Percentiles rank a stretch among this genome's conserved stretches.
These are phyloP conservation scores for Dryadomyces sulphureus DNA, from an alignment of 2,329 filamentous ascomycete genomes.

Conservation along the genomic window DNA sequence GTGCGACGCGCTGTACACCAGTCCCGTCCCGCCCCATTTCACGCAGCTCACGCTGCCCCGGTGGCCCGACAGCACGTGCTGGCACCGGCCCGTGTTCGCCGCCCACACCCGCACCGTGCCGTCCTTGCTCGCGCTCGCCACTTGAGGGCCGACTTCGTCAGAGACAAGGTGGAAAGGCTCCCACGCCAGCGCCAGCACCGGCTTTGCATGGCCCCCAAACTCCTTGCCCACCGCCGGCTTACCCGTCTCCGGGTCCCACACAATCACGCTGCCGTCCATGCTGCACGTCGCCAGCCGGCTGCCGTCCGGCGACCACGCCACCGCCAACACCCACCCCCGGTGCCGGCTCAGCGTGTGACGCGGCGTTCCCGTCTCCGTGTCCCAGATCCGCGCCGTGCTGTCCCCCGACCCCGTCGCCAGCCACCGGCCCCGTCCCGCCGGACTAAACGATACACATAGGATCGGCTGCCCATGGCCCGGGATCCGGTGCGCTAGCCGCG, in stretches of 20 bases:
- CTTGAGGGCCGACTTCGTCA: conserved; percentile 49
- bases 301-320: conserved; percentile 77
- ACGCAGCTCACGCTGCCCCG: conserved; percentile 82
- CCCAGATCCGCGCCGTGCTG: conserved; percentile 83
- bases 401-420: conserved; percentile 86
- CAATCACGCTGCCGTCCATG: conserved; percentile 81
- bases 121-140: conserved; percentile 85
- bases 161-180: conserved; percentile 76
- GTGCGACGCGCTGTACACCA: conserved; percentile 72
- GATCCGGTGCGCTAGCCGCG: conserved; percentile 76
- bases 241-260: conserved; percentile 80
- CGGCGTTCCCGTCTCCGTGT: conserved; percentile 85
- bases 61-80: conserved; percentile 76
- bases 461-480: conserved; percentile 88
- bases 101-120: conserved; percentile 79
- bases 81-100: conserved; percentile 60
- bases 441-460: conserved; percentile 72
- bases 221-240: conserved; percentile 49
- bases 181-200: conserved; percentile 80
- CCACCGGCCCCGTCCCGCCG: conserved; percentile 51
- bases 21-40: conserved; percentile 81
- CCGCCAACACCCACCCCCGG: conserved; percentile 76
- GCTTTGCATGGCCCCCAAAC: conserved; percentile 77
- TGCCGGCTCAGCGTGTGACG: conserved; percentile 77
- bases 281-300: conserved; percentile 72